phyloP scores from a whole-genome alignment of 495 filamentous ascomycete genomes.

The Aspergillus taichungensis region DNA sequence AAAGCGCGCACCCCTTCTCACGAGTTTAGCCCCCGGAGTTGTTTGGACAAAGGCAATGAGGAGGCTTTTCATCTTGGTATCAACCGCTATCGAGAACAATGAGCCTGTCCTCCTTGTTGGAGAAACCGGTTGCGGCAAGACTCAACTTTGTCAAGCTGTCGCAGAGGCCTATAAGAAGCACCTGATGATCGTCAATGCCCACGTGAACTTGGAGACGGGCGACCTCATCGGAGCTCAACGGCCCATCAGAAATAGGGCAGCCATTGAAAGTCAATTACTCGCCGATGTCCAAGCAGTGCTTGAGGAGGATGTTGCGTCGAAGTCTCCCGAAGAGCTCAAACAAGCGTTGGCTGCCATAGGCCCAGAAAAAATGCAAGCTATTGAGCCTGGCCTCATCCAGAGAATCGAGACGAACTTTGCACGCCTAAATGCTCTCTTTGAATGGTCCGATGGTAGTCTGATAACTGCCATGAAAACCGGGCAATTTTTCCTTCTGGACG shows the following conservation, averaged over 20 bases:
- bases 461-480: constrained; percentile 90
- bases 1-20: constrained; percentile 27
- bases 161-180: constrained; percentile 66
- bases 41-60: constrained; percentile 96
- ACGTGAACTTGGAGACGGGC: constrained; percentile 94
- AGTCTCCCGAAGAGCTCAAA: constrained; percentile 38
- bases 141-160: constrained; percentile 87
- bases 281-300: constrained; percentile 50
- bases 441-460: constrained; percentile 94
- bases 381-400: constrained; percentile 38
- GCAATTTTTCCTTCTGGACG: constrained; percentile 87
- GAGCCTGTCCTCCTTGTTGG: constrained; percentile 92
- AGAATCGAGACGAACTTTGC: constrained; percentile 51
- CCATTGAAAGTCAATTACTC: constrained; percentile 54
- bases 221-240: constrained; percentile 95
- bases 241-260: constrained; percentile 75
- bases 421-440: constrained; percentile 75
- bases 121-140: constrained; percentile 97
- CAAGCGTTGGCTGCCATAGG: constrained; percentile 35
- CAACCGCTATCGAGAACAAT: constrained; percentile 75
- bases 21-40: constrained; percentile 45
- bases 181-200: constrained; percentile 87
- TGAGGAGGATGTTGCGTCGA: constrained; percentile 18
- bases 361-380: constrained; percentile 25
- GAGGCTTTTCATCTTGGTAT: constrained; percentile 76